Percentiles rank a stretch among this genome's conserved stretches.
phyloP scores from a whole-genome alignment of 2,329 filamentous ascomycete genomes.

The Fusarium poae region DNA sequence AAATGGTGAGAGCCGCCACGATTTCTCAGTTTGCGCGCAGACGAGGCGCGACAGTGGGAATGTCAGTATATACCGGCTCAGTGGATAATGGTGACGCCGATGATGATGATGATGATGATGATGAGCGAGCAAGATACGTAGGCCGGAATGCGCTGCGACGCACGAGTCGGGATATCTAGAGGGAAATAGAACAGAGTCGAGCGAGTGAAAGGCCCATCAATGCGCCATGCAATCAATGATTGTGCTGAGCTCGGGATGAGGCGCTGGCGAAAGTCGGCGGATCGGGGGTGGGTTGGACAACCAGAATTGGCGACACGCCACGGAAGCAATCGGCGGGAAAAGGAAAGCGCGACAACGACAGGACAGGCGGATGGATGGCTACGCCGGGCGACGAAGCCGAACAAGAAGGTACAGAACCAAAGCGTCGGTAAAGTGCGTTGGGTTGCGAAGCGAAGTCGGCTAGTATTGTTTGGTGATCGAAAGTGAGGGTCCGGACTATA shows the following conservation, averaged over 20 bases:
- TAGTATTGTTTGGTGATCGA: constrained; percentile 9
- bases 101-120: constrained; percentile 9
- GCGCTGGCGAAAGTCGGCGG: constrained; percentile 35
- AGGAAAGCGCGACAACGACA: constrained; percentile 38
- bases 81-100: not conserved
- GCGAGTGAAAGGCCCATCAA: constrained; percentile 46
- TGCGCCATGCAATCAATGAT: constrained; percentile 53
- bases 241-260: constrained; percentile 29
- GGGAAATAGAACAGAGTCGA: constrained; percentile 19
- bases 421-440: constrained; percentile 17
- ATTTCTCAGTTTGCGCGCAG: constrained; percentile 55
- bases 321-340: constrained; percentile 40
- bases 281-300: constrained; percentile 40
- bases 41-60: constrained; percentile 45
- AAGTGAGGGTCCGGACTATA: constrained; percentile 41
- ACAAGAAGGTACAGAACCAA: constrained; percentile 15
- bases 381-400: constrained; percentile 35
- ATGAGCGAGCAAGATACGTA: constrained; percentile 24
- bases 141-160: constrained; percentile 35
- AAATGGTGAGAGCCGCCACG: constrained; percentile 70
- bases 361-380: constrained; percentile 25
- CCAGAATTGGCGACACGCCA: constrained; percentile 45
- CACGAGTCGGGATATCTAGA: constrained; percentile 32
- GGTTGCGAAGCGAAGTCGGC: constrained; percentile 6
- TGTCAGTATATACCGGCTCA: constrained; percentile 18